phyloP scores from a whole-genome alignment of 371 early-diverging fungal genomes.

The Saksenaea oblongispora region DNA sequence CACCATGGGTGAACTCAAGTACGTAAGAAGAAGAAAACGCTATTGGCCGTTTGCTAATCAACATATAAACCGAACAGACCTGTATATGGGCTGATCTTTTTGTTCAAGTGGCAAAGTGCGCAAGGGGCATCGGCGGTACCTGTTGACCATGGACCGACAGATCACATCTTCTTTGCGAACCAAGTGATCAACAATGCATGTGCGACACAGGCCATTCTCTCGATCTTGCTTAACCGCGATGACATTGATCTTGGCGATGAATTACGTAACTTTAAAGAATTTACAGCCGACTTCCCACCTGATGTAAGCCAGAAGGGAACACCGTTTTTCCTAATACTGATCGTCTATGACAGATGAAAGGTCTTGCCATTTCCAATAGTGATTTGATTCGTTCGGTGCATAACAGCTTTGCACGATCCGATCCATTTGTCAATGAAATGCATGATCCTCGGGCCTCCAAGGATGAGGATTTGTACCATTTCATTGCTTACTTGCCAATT shows the following conservation, averaged over 20 bases:
- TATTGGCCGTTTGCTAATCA: too few relatives aligned
- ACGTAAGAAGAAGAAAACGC: conserved; percentile 12
- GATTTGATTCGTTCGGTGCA: conserved; percentile 81
- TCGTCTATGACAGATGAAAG: too few relatives aligned
- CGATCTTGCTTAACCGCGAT: conserved; percentile 77
- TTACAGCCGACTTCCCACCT: conserved; percentile 77
- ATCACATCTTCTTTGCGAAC: conserved; percentile 77
- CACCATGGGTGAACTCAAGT: conserved; percentile 64
- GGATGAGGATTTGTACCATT: conserved; percentile 87
- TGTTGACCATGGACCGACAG: conserved; percentile 29
- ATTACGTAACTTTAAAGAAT: conserved; percentile 75
- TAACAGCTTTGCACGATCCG: conserved; percentile 83
- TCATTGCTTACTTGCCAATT: conserved; percentile 83
- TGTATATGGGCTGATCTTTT: conserved; percentile 86
- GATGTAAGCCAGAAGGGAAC: conserved; percentile 53
- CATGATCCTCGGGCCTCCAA: conserved; percentile 56
- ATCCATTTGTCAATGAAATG: conserved; percentile 76
- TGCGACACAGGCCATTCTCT: conserved; percentile 92
- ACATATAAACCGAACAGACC: conserved; percentile 41
- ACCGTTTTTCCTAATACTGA: neutral
- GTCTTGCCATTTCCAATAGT: conserved; percentile 82
- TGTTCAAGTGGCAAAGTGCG: conserved; percentile 83
- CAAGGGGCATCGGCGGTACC: conserved; percentile 28
- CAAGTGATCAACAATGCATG: conserved; percentile 87
- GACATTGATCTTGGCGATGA: conserved; percentile 75